These are phyloP conservation scores for Carex kokanica DNA, from an alignment of 176 grass and related monocot genomes.

Conservation along the genomic window DNA sequence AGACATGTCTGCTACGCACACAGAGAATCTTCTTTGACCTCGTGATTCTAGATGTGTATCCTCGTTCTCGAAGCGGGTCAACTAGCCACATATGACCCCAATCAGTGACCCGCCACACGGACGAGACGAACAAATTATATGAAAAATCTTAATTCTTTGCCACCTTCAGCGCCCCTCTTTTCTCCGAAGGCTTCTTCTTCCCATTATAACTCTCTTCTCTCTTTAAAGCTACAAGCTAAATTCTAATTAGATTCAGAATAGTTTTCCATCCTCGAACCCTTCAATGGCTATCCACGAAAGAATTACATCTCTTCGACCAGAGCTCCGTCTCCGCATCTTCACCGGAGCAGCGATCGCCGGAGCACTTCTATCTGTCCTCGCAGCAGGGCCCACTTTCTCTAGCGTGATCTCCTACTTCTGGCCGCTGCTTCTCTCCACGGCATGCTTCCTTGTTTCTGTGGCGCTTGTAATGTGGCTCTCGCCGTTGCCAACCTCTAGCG, in stretches of 20 bases:
- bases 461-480: slow-evolving; percentile 69
- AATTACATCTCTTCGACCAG: slow-evolving; percentile 51
- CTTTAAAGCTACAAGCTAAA: slow-evolving; percentile 1
- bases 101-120: neutral
- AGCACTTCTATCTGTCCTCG: slow-evolving; percentile 44
- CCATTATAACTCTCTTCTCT: neutral
- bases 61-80: neutral
- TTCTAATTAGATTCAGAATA: slow-evolving; percentile 8
- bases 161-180: slow-evolving; percentile 5
- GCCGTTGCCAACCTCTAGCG: slow-evolving; percentile 41
- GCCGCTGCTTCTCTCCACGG: slow-evolving; percentile 71
- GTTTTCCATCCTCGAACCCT: neutral
- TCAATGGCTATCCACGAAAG: slow-evolving; percentile 39
- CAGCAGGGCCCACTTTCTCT: slow-evolving; percentile 37
- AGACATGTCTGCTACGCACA: neutral
- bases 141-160: slow-evolving; percentile 24
- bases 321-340: slow-evolving; percentile 42
- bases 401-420: slow-evolving; percentile 65
- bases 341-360: slow-evolving; percentile 45
- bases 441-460: slow-evolving; percentile 51
- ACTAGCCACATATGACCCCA: no score
- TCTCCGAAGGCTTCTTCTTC: neutral
- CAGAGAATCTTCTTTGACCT: slow-evolving; percentile 20
- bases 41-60: neutral
- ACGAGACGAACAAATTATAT: neutral